Evolutionary conservation across 2,329 filamentous ascomycete species (phyloP).

Genomic region (Phyllosticta ampelicida): DNA sequence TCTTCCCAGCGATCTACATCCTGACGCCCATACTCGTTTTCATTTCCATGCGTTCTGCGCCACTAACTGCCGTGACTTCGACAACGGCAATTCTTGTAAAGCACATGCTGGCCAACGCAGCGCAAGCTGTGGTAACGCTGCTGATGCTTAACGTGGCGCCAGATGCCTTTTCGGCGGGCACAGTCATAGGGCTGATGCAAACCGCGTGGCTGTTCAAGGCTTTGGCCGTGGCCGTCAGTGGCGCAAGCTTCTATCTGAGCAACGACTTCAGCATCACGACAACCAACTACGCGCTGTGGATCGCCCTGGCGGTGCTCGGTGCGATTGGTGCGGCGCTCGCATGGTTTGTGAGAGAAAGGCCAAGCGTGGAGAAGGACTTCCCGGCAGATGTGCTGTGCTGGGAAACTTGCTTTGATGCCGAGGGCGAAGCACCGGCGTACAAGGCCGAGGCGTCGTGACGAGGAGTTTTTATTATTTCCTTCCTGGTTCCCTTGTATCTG

Average conservation of each 20-base stretch:
- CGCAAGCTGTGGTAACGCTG: constrained; percentile 33
- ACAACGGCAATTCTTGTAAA: constrained; percentile 32
- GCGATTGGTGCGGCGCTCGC: constrained; percentile 32
- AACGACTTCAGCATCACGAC: constrained; percentile 32
- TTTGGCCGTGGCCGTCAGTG: constrained; percentile 35
- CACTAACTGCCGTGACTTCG: constrained; percentile 27
- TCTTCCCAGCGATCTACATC: constrained; percentile 31
- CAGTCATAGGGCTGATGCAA: constrained; percentile 39
- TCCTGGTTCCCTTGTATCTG: not conserved
- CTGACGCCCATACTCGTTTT: constrained; percentile 30
- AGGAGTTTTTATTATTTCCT: not conserved
- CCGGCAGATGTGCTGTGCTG: constrained; percentile 33
- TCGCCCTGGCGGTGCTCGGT: constrained; percentile 30
- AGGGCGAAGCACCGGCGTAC: constrained; percentile 13
- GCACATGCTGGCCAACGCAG: constrained; percentile 31
- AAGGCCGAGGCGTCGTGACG: not conserved
- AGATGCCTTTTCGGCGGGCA: constrained; percentile 36
- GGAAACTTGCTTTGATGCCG: constrained; percentile 37
- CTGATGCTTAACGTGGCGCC: constrained; percentile 39
- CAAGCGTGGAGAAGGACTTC: constrained; percentile 35
- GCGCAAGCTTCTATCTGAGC: constrained; percentile 36
- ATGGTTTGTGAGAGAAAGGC: constrained; percentile 34
- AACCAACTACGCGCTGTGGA: constrained; percentile 37
- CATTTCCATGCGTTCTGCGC: constrained; percentile 22
- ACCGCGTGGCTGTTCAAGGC: constrained; percentile 37